These are phyloP conservation scores for Nakazawaea pomicola DNA, from an alignment of 805 yeast genomes.

Conservation along the genomic window DNA sequence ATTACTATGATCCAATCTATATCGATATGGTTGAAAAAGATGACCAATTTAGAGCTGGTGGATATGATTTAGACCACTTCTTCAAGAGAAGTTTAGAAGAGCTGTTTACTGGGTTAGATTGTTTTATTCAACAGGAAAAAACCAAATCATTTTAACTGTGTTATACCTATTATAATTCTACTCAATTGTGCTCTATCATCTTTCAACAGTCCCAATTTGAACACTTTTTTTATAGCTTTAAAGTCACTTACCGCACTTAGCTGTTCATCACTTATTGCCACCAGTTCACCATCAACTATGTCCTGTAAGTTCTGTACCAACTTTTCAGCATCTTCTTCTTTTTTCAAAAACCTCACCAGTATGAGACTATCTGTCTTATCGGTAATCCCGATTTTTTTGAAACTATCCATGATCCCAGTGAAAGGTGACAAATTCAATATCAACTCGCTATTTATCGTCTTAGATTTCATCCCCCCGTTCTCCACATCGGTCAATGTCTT, in stretches of 20 bases:
- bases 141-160: constrained; percentile 21
- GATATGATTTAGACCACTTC: constrained; percentile 68
- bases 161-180: constrained; percentile 20
- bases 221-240: constrained; percentile 21
- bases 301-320: constrained; percentile 15
- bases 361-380: constrained; percentile 40
- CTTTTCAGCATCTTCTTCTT: constrained; percentile 12
- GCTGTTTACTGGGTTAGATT: constrained; percentile 49
- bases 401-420: constrained; percentile 66
- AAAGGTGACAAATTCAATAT: constrained; percentile 65
- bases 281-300: constrained; percentile 29
- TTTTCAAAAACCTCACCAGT: constrained; percentile 40
- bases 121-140: background rate
- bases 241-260: constrained; percentile 28
- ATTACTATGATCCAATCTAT: constrained; percentile 61
- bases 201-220: constrained; percentile 19
- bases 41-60: constrained; percentile 75
- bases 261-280: constrained; percentile 27
- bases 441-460: constrained; percentile 65
- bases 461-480: constrained; percentile 51
- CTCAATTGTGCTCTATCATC: constrained; percentile 18
- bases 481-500: constrained; percentile 51
- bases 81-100: constrained; percentile 76
- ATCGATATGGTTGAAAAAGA: constrained; percentile 34
- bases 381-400: constrained; percentile 66